phyloP scores from a whole-genome alignment of 805 yeast genomes.

The Ogataea kodamae region DNA sequence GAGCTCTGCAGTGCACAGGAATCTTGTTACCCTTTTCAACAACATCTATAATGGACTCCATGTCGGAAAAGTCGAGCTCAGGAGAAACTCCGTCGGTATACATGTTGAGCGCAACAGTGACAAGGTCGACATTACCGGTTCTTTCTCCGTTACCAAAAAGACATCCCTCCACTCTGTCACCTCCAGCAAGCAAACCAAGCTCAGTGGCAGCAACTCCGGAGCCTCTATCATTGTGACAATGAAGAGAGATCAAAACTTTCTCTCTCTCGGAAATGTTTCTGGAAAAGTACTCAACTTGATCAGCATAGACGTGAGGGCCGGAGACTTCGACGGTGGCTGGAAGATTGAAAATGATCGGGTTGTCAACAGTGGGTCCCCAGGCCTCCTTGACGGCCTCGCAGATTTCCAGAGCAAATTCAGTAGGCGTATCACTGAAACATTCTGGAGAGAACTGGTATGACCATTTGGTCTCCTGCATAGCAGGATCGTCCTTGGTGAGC shows the following conservation, averaged over 20 bases:
- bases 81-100: slow-evolving; percentile 78
- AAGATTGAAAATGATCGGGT: slow-evolving; percentile 72
- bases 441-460: slow-evolving; percentile 75
- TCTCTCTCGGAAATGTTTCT: slow-evolving; percentile 68
- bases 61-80: slow-evolving; percentile 65
- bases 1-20: slow-evolving; percentile 71
- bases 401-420: slow-evolving; percentile 68
- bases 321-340: slow-evolving; percentile 83
- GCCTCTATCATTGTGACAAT: slow-evolving; percentile 78
- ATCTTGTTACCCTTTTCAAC: slow-evolving; percentile 77
- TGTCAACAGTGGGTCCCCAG: slow-evolving; percentile 75
- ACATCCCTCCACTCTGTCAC: slow-evolving; percentile 82
- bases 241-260: slow-evolving; percentile 65
- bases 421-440: slow-evolving; percentile 71
- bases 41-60: slow-evolving; percentile 61
- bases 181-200: slow-evolving; percentile 76
- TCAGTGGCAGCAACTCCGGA: slow-evolving; percentile 84
- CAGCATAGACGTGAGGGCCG: slow-evolving; percentile 73
- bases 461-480: slow-evolving; percentile 62
- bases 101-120: slow-evolving; percentile 71
- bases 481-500: slow-evolving; percentile 72
- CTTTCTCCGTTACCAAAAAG: slow-evolving; percentile 82
- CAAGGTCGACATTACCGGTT: slow-evolving; percentile 78
- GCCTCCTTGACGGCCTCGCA: slow-evolving; percentile 77
- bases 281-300: slow-evolving; percentile 73